Evolutionary conservation across 768 basidiomycete species (phyloP), one percentile per base, ranked within the genome.

Genomic region (Candolleomyces aberdarensis): DNA sequence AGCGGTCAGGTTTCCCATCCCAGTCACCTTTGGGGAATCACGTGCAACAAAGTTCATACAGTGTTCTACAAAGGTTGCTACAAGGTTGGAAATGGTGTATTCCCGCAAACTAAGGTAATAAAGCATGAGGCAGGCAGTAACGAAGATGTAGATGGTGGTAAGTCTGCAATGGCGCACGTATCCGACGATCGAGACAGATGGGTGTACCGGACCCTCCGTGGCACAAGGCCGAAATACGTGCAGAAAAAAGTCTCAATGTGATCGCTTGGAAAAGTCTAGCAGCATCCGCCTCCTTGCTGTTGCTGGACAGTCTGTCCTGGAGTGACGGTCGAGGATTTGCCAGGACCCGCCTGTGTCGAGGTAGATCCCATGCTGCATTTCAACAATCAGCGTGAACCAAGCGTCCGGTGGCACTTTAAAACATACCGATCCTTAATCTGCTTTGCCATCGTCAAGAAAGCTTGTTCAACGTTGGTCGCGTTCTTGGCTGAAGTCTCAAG

Each of bases 401-500:
- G 9, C 7, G 59, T 1, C 22, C 55, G 39, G 39, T 10, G 32
- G 19, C 51, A 19, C 31, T 43, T 15, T 32, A 13, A 58, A 19
- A 64, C 84, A 36, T 68, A 90, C 92, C 92, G 86, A 74, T 94
- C 92, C 74, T 94, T 94, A 72, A 94, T 94, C 76, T 94, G 92
- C 81, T 96, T 92, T 3, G 97, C 96, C 85, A 99, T 93, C 32
- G 95, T 96, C 82, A 98, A 88, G 86, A 99, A 99, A 5, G 97
- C 96, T 76, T 99, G 94, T 75, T 99, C 97, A 62, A 99, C 97
- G 68, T 97, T 97, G 63, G 95, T 96, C 57, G 96, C 94, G 69
- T 92, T 94, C 91, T 98, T 98, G 40, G 97, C 97, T n/a, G 92
- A 94, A 13, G 97, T 99, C 81, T 99, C 97, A 71, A 99, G 79